Evolutionary conservation across 768 basidiomycete species (phyloP), one percentile per base, ranked within the genome.

Genomic region (Leccinellum luteum): DNA sequence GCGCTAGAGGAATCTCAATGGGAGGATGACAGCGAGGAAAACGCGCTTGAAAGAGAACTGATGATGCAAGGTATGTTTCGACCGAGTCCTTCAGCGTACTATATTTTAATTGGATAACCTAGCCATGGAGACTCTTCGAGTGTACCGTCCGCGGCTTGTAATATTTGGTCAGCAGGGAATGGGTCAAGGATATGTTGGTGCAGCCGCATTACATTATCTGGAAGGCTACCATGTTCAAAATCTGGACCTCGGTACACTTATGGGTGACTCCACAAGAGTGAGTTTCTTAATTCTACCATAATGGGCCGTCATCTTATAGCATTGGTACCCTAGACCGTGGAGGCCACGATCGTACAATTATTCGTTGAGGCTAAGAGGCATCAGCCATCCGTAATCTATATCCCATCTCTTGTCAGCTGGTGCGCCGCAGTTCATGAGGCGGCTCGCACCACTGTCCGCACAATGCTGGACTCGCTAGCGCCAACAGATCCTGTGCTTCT

Each of bases 311-410:
- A n/a, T 58, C 56, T 63, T 34, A 50, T 55, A 49, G 43, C 10
- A 41, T 9, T 53, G 34, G 14, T 47, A 28, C 34, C 28, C 6
- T 54, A 96, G 94, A 92, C 92, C 1, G 74, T 85, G 5, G 97
- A 99, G 74, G 92, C 97, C 1, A 89, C 92, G 2, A 86, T 98
- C 54, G 93, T 98, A 4, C 95, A 98, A 64, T 79, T 97, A 17
- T 98, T 99, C 67, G 82, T 95, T 21, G 97, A 99, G 71, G 97
- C 96, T 1, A 98, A 98, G 69, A 86, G 96, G 27, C 92, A 97
- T 69, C 94, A 96, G 64, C 97, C 97, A 0, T 94, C 94, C 0
- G 88, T 98, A 35, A 83, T 99, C 49, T 98, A 95, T 72, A 92
- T 99, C 30, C 96, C 96, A 0, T 90, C 92, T 1, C 82, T 99